These are phyloP conservation scores for Tylopilus plumbeoviolaceoides DNA, from an alignment of 768 basidiomycete species.

Conservation along the genomic window DNA sequence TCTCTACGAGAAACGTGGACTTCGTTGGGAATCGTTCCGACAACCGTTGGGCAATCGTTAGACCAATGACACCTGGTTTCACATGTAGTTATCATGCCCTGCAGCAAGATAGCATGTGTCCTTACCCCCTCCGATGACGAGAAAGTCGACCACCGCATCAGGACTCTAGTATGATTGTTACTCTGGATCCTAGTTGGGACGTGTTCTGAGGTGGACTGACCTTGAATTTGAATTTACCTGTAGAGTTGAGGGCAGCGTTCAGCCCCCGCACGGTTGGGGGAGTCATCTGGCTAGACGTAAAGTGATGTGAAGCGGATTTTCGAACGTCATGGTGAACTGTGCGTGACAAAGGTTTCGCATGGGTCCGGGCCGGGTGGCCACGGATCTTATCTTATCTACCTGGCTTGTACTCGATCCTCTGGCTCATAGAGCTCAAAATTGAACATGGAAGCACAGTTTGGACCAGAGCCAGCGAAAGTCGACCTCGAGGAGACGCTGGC, in stretches of 20 bases:
- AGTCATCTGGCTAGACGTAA: constrained; percentile 14
- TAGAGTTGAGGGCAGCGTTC: constrained; percentile 57
- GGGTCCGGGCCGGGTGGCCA: neutral
- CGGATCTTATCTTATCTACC: constrained; percentile 20
- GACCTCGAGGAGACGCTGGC: constrained; percentile 36
- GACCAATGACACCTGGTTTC: constrained; percentile 69
- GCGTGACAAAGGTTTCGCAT: neutral
- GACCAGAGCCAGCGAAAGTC: constrained; percentile 21
- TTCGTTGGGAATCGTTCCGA: constrained; percentile 58
- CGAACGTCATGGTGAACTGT: too few species aligned
- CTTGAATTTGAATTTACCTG: constrained; percentile 58
- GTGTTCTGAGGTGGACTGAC: constrained; percentile 28
- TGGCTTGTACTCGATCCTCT: neutral
- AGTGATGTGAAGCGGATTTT: neutral
- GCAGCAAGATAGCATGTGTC: neutral
- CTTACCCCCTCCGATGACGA: constrained; percentile 84
- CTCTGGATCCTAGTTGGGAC: neutral
- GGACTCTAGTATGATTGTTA: constrained; percentile 44
- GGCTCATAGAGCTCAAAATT: neutral
- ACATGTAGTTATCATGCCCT: neutral
- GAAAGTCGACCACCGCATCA: constrained; percentile 70
- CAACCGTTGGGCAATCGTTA: constrained; percentile 79
- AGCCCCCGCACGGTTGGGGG: constrained; percentile 46
- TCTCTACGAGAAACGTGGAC: constrained; percentile 78
- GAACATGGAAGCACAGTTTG: constrained; percentile 21